Percentiles rank a stretch among this genome's conserved stretches.
phyloP scores from a whole-genome alignment of 495 filamentous ascomycete species.

The Aspergillus funiculosus region DNA sequence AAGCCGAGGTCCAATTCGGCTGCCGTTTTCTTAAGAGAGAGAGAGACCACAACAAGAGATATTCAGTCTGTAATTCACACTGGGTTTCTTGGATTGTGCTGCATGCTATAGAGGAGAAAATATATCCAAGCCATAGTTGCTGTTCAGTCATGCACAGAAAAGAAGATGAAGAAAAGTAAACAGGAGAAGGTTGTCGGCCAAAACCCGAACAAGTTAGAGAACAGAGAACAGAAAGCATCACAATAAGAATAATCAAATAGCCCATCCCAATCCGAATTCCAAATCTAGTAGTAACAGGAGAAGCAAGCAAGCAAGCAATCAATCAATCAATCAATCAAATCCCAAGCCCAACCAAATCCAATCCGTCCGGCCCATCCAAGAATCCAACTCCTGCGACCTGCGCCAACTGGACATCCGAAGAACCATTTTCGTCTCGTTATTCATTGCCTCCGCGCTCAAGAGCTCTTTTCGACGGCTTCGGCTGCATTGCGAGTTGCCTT shows the following conservation, averaged over 20 bases:
- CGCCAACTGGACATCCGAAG: constrained; percentile 6
- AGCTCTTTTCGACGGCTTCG: constrained; percentile 4
- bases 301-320: no score
- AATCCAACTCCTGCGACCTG: constrained; percentile 13
- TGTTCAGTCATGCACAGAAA: no score
- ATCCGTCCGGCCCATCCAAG: constrained; percentile 2
- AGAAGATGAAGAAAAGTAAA: no score
- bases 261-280: constrained; percentile 7
- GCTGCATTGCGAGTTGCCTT: constrained; percentile 1
- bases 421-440: constrained; percentile 1
- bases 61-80: not conserved
- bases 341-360: no score
- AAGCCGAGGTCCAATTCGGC: constrained; percentile 19
- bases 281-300: no score
- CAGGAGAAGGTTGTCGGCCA: not conserved
- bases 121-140: no score
- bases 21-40: not conserved
- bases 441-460: not conserved
- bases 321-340: no score
- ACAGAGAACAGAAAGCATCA: constrained; percentile 9
- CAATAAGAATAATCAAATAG: not conserved
- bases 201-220: constrained; percentile 7
- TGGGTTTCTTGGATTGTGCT: not conserved
- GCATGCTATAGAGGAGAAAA: no score
- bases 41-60: no score